phyloP scores from a whole-genome alignment of 179 eudicot species.

The Spinacia oleracea region DNA sequence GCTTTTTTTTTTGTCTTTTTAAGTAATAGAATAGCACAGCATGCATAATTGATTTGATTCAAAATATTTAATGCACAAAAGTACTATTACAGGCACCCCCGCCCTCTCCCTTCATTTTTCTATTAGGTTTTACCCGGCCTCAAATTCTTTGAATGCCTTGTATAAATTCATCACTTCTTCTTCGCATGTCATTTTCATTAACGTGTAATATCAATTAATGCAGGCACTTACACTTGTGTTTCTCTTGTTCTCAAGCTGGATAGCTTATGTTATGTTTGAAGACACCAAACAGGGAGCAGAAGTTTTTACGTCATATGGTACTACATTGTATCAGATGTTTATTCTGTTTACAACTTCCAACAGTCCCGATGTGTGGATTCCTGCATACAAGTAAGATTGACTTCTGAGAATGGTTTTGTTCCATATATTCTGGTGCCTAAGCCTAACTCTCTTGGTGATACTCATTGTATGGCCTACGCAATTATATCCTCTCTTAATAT shows the following conservation, averaged over 20 bases:
- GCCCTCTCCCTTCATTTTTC: not conserved
- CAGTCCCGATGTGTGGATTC: slow-evolving; percentile 98
- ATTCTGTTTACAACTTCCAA: slow-evolving; percentile 90
- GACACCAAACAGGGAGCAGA: slow-evolving; percentile 82
- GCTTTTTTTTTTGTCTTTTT: not conserved
- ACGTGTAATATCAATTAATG: slow-evolving; percentile 25
- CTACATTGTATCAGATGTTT: slow-evolving; percentile 88
- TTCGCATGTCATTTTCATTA: not conserved
- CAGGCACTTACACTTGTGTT: slow-evolving; percentile 80
- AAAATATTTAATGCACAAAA: not conserved
- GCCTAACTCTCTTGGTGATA: not conserved
- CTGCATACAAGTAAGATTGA: slow-evolving; percentile 88
- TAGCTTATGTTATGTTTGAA: slow-evolving; percentile 94
- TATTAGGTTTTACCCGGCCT: not conserved
- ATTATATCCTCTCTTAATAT: not conserved
- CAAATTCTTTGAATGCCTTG: not conserved
- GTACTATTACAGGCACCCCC: not conserved
- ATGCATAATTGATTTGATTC: not conserved
- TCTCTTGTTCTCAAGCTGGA: slow-evolving; percentile 91
- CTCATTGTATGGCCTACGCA: not conserved
- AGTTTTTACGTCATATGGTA: slow-evolving; percentile 76
- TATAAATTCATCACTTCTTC: not conserved
- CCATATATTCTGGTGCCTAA: not conserved
- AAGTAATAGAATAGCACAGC: not conserved
- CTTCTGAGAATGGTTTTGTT: slow-evolving; percentile 18